phyloP scores from a whole-genome alignment of 1,284 basidiomycete genomes.

The Ganoderma lucidum region DNA sequence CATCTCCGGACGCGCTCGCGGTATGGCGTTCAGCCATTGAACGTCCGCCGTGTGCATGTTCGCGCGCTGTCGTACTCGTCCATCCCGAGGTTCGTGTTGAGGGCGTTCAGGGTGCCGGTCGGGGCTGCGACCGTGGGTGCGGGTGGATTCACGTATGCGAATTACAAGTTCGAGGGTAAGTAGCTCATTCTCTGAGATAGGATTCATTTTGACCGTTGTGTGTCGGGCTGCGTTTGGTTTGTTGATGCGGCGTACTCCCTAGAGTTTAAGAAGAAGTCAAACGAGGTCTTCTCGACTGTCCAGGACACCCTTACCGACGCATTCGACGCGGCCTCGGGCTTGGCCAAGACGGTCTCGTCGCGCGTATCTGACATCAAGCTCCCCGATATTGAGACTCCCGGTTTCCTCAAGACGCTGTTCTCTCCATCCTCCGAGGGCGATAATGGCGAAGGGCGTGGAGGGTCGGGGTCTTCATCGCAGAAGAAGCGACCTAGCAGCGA shows the following conservation, averaged over 20 bases:
- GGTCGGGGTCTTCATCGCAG: slow-evolving; percentile 39
- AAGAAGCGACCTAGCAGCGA: slow-evolving; percentile 63
- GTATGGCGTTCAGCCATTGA: slow-evolving; percentile 50
- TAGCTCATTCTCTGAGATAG: slow-evolving; percentile 17
- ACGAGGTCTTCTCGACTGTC: slow-evolving; percentile 68
- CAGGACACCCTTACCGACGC: slow-evolving; percentile 75
- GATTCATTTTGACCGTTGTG: not conserved
- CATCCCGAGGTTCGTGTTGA: slow-evolving; percentile 82
- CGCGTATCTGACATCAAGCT: slow-evolving; percentile 68
- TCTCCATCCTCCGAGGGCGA: slow-evolving; percentile 47
- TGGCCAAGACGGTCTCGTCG: slow-evolving; percentile 64
- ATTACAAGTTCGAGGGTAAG: slow-evolving; percentile 93
- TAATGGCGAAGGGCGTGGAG: slow-evolving; percentile 37
- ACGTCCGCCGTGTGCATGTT: slow-evolving; percentile 70
- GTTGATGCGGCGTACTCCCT: not conserved
- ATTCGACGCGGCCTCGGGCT: slow-evolving; percentile 71
- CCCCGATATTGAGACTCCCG: slow-evolving; percentile 73
- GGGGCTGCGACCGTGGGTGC: slow-evolving; percentile 88
- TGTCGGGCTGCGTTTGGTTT: not conserved
- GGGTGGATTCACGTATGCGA: slow-evolving; percentile 91
- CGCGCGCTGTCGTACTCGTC: slow-evolving; percentile 85
- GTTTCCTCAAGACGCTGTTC: slow-evolving; percentile 78
- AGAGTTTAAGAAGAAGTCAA: slow-evolving; percentile 78
- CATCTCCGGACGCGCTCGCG: slow-evolving; percentile 51
- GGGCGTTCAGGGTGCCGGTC: slow-evolving; percentile 86